Evolutionary conservation across 352 stramenopile genomes (phyloP), one percentile per base, ranked within the genome.

Genomic region (Detonula confervacea): DNA sequence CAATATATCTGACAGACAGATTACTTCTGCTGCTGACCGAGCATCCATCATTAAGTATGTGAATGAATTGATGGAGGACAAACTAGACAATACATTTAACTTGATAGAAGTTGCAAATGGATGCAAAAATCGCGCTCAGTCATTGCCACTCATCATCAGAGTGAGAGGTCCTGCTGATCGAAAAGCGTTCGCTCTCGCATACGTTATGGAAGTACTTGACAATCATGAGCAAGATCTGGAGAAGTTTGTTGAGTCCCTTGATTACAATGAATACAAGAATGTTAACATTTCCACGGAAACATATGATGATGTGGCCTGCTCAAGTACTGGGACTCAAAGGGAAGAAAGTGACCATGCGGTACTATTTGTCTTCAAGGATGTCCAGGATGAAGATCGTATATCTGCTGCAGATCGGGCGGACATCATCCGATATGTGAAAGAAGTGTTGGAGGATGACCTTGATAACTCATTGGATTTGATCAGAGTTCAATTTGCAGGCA

Each of bases 341-440:
- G n/a, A n/a, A n/a, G n/a, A n/a, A n/a, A n/a, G n/a, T n/a, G n/a
- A n/a, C n/a, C n/a, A n/a, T n/a, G n/a, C n/a, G n/a, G n/a, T n/a
- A n/a, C n/a, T n/a, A n/a, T n/a, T n/a, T n/a, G n/a, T n/a, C n/a
- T n/a, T n/a, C n/a, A n/a, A n/a, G n/a, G n/a, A n/a, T n/a, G n/a
- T n/a, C n/a, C n/a, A n/a, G n/a, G n/a, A n/a, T n/a, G n/a, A n/a
- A n/a, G n/a, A n/a, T n/a, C n/a, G n/a, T n/a, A n/a, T n/a, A n/a
- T n/a, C n/a, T n/a, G n/a, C n/a, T n/a, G n/a, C n/a, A n/a, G n/a
- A n/a, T n/a, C n/a, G n/a, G 30, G 37, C 60, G 22, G 11, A 14
- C 4, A 68, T 68, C 22, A 29, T 68, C 2, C 18, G 37, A n/a
- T 68, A 27, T 27, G 60, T 42, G 6, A 44, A 14, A 11, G 39